phyloP scores from a whole-genome alignment of 257 asterid genomes.

The Voacanga thouarsii region DNA sequence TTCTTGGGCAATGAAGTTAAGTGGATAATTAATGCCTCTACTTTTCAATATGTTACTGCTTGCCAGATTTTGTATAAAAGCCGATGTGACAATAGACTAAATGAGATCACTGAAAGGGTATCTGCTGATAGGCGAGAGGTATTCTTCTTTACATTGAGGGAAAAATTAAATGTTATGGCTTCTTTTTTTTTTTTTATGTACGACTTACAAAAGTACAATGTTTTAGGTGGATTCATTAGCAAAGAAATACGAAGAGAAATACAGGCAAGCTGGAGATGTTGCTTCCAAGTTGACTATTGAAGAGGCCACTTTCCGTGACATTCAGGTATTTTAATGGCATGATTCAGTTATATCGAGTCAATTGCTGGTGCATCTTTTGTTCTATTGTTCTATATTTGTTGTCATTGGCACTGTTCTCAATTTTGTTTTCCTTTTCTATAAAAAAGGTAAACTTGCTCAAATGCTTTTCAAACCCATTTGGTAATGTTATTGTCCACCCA shows the following conservation, averaged over 20 bases:
- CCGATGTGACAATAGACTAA: conserved; percentile 87
- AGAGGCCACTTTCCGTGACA: conserved; percentile 95
- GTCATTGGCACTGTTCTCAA: not conserved
- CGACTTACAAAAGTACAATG: conserved; percentile 25
- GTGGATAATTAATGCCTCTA: conserved; percentile 12
- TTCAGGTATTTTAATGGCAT: conserved; percentile 56
- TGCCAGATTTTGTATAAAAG: conserved; percentile 87
- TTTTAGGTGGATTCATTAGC: conserved; percentile 75
- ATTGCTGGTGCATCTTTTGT: not conserved
- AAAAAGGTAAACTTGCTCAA: not conserved
- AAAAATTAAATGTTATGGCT: conserved; percentile 5
- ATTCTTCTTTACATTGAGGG: conserved; percentile 21
- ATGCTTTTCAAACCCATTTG: not conserved
- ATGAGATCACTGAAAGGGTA: conserved; percentile 84
- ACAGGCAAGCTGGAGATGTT: conserved; percentile 85
- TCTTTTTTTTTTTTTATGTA: not conserved
- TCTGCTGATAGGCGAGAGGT: conserved; percentile 86
- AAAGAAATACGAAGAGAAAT: conserved; percentile 90
- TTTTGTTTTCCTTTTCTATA: not conserved
- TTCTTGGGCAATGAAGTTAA: conserved; percentile 11
- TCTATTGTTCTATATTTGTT: not conserved
- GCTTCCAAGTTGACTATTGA: conserved; percentile 89
- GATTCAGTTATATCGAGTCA: not conserved
- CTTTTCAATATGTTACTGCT: conserved; percentile 26
- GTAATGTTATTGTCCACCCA: conserved; percentile 4